Conservation (phyloP, 306 rosid genomes). For the Cucumis melo region DNA sequence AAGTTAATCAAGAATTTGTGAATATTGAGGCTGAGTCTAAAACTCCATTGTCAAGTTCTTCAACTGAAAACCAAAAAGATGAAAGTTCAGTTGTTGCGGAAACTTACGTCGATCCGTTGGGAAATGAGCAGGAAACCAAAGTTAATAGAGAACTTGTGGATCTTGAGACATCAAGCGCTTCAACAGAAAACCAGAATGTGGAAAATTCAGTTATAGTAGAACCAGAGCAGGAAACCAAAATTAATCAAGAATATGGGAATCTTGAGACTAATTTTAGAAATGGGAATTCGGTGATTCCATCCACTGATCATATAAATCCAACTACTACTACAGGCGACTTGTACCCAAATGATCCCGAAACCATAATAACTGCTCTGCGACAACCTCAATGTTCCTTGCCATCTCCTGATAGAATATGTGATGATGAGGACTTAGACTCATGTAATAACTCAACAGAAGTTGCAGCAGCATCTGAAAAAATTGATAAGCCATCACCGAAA, state of each 20-base stretch:
- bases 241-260: background rate
- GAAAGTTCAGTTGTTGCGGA: conserved; percentile 16
- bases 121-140: conserved; percentile 8
- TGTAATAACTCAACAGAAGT: background rate
- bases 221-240: conserved; percentile 7
- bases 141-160: background rate
- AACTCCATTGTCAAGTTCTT: background rate
- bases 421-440: background rate
- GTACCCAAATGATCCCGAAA: conserved; percentile 20
- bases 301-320: conserved; percentile 14
- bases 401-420: background rate
- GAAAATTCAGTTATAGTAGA: conserved; percentile 15
- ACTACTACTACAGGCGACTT: conserved; percentile 13
- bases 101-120: conserved; percentile 12
- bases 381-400: conserved; percentile 1
- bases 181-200: background rate
- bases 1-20: background rate
- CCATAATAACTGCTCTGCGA: conserved; percentile 6
- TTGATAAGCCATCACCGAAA: conserved; percentile 13
- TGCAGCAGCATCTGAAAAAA: conserved; percentile 13
- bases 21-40: conserved; percentile 18
- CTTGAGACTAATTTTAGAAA: conserved; percentile 18
- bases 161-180: conserved; percentile 8
- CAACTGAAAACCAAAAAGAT: background rate
- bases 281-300: conserved; percentile 14